phyloP scores from a whole-genome alignment of 2,329 filamentous ascomycete species.

The Tolypocladium ovalisporum region DNA sequence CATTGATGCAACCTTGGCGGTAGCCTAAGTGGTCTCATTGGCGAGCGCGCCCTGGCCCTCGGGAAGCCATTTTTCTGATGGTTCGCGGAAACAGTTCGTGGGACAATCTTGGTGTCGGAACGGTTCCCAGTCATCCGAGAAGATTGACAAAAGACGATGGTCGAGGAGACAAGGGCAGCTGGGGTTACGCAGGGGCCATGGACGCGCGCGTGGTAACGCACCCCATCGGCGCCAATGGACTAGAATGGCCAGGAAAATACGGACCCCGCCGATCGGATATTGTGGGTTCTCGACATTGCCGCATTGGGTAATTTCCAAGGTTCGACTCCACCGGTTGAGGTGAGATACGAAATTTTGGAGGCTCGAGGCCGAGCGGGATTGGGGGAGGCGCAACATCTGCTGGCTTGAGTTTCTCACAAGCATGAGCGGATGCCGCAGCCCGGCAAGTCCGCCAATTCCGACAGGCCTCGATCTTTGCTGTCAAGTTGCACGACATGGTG shows the following conservation, averaged over 20 bases:
- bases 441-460: neutral
- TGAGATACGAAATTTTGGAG: neutral
- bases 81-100: neutral
- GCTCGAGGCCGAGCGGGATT: neutral
- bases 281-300: neutral
- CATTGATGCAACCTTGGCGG: neutral
- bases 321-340: neutral
- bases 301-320: neutral
- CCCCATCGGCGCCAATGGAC: neutral
- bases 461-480: neutral
- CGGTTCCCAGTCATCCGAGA: neutral
- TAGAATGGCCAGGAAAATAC: neutral
- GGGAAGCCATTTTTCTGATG: neutral
- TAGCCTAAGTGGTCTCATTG: neutral
- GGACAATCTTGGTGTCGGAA: neutral
- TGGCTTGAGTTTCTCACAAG: neutral
- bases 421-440: neutral
- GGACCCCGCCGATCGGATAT: neutral
- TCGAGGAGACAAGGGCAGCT: neutral
- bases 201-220: neutral
- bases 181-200: neutral
- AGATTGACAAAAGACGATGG: neutral
- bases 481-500: neutral
- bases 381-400: neutral
- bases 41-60: neutral